These are phyloP conservation scores for Castanospermum australe DNA, from an alignment of 306 rosid genomes.

Conservation along the genomic window DNA sequence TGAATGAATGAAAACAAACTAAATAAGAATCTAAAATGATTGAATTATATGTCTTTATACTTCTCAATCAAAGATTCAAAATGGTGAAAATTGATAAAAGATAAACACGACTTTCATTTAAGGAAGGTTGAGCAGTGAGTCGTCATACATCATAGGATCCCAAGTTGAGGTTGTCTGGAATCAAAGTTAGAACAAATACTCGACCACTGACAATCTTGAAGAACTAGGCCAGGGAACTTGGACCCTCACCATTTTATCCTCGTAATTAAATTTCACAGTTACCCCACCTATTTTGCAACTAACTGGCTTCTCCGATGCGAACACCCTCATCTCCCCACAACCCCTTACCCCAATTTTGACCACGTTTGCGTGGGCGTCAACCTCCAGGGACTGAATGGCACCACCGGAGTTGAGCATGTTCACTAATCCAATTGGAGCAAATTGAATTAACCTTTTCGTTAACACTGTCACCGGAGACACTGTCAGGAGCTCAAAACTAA, in stretches of 20 bases:
- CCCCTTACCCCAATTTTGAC: constrained; percentile 49
- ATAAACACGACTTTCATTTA: background rate
- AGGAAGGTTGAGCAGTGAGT: background rate
- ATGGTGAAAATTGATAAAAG: background rate
- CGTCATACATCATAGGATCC: background rate
- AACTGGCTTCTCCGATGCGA: constrained; percentile 53
- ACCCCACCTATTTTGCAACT: constrained; percentile 55
- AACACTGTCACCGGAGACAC: constrained; percentile 51
- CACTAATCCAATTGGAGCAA: constrained; percentile 66
- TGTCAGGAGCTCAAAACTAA: constrained; percentile 58
- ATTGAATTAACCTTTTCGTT: constrained; percentile 35
- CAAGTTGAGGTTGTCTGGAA: background rate
- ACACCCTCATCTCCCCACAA: constrained; percentile 58
- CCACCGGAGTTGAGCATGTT: constrained; percentile 80
- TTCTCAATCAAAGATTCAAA: background rate
- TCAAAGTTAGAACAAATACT: constrained; percentile 58
- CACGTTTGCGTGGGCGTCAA: constrained; percentile 27
- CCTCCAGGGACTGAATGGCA: constrained; percentile 49
- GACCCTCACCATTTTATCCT: constrained; percentile 44
- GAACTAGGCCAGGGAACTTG: constrained; percentile 54
- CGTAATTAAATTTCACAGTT: constrained; percentile 43
- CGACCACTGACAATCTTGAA: constrained; percentile 39
- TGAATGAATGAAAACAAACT: too few species aligned
- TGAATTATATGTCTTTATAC: too few species aligned
- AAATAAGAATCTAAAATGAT: too few species aligned